phyloP scores from a whole-genome alignment of 2,329 filamentous ascomycete genomes.

The Ophiobolus disseminans region DNA sequence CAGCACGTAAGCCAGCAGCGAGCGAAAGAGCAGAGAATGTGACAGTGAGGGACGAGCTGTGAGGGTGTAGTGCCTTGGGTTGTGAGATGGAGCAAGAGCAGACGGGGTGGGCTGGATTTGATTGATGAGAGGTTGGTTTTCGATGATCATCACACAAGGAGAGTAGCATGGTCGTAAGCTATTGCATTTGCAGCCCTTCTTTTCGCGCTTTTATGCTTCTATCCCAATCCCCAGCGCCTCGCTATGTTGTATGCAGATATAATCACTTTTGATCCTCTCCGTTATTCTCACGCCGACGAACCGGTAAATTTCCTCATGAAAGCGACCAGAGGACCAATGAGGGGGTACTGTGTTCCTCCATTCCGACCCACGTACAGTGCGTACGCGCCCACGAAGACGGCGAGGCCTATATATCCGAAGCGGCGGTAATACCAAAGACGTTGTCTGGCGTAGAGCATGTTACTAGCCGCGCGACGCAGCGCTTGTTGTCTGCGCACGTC shows the following conservation, averaged over 20 bases:
- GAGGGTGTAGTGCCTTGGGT: too few relatives aligned
- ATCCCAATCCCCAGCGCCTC: constrained; percentile 1
- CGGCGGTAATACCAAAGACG: constrained; percentile 72
- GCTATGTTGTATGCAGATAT: constrained; percentile 8
- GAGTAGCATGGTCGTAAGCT: too few relatives aligned
- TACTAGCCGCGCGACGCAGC: constrained; percentile 43
- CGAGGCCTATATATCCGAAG: constrained; percentile 62
- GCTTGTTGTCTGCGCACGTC: constrained; percentile 74
- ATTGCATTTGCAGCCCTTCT: too few relatives aligned
- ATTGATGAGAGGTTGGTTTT: too few relatives aligned
- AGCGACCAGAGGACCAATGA: constrained; percentile 24
- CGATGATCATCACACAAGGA: too few relatives aligned
- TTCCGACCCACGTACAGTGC: constrained; percentile 45
- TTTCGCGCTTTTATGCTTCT: too few relatives aligned
- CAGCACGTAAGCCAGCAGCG: too few relatives aligned
- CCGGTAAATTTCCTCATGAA: constrained; percentile 24
- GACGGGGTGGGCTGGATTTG: too few relatives aligned
- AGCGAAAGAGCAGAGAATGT: too few relatives aligned
- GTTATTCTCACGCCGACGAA: constrained; percentile 2
- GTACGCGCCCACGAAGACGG: constrained; percentile 51
- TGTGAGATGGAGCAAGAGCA: too few relatives aligned
- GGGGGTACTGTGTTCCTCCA: constrained; percentile 13
- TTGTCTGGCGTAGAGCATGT: constrained; percentile 43
- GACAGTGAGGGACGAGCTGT: too few relatives aligned
- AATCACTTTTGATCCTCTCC: neutral